These are phyloP conservation scores for Candida xiaguanensis DNA, from an alignment of 805 yeast genomes.

Conservation along the genomic window DNA sequence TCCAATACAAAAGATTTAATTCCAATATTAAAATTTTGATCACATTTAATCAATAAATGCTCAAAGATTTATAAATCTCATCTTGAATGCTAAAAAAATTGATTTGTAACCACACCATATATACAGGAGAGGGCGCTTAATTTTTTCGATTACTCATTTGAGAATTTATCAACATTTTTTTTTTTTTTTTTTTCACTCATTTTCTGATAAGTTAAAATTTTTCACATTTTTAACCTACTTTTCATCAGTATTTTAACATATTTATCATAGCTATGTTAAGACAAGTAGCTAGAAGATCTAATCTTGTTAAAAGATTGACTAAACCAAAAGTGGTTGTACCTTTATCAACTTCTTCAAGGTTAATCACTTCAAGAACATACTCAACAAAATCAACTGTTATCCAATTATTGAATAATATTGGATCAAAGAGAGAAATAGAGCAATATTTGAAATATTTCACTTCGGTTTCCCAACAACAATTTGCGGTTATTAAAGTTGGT, in stretches of 20 bases:
- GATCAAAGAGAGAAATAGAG: slow-evolving; percentile 96
- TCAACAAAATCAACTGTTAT: slow-evolving; percentile 94
- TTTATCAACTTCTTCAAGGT: neutral
- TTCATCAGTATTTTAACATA: neutral
- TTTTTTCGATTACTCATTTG: slow-evolving; percentile 2
- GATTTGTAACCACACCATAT: neutral
- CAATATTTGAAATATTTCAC: slow-evolving; percentile 96
- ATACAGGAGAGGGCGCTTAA: slow-evolving; percentile 2
- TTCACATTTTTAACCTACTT: neutral
- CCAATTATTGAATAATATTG: slow-evolving; percentile 91
- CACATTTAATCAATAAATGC: no score
- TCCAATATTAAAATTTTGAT: no score
- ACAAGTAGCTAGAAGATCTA: slow-evolving; percentile 13
- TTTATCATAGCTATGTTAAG: slow-evolving; percentile 15
- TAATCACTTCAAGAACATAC: slow-evolving; percentile 9
- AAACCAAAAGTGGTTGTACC: neutral
- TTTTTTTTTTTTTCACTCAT: neutral
- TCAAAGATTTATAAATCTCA: no score
- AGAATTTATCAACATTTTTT: slow-evolving; percentile 3
- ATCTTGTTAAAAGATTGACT: slow-evolving; percentile 1
- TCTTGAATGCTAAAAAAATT: no score
- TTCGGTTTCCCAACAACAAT: slow-evolving; percentile 92
- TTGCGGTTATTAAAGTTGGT: slow-evolving; percentile 98
- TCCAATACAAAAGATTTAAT: no score
- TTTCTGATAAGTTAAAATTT: slow-evolving; percentile 1